These are phyloP conservation scores for Alliaria petiolata DNA, from an alignment of 345 rosid species.

Conservation along the genomic window DNA sequence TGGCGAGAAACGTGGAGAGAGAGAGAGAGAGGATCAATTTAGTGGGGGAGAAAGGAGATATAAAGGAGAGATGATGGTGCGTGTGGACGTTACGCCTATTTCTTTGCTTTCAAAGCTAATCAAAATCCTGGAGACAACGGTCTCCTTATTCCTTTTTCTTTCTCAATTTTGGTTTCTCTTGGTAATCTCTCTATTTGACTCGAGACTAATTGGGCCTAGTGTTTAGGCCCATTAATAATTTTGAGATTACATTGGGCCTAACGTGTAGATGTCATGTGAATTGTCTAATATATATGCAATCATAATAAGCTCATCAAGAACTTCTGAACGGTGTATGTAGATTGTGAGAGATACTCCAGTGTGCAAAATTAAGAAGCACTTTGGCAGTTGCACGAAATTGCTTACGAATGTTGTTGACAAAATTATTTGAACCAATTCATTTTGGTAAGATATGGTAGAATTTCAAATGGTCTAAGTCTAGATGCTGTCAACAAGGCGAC, in stretches of 20 bases:
- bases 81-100: constrained; percentile 20
- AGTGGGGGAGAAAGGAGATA: constrained; percentile 10
- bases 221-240: neutral
- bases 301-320: too few relatives aligned
- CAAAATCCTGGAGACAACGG: neutral
- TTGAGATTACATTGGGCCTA: neutral
- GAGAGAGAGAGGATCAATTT: constrained; percentile 5
- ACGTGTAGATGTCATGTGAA: too few relatives aligned
- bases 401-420: too few relatives aligned
- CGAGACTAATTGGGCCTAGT: neutral
- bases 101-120: constrained; percentile 23
- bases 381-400: too few relatives aligned
- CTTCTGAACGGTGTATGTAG: too few relatives aligned
- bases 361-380: too few relatives aligned
- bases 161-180: neutral
- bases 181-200: neutral
- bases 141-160: neutral
- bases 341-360: too few relatives aligned
- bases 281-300: too few relatives aligned
- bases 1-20: constrained; percentile 26
- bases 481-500: too few relatives aligned
- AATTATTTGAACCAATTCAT: too few relatives aligned
- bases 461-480: too few relatives aligned
- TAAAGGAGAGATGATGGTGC: neutral
- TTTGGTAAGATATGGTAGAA: too few relatives aligned